A percentile compares a stretch with the other conserved stretches of the same genome.
phyloP scores from a whole-genome alignment of 2,329 filamentous ascomycete genomes.

The Rhynchosporium secalis region DNA sequence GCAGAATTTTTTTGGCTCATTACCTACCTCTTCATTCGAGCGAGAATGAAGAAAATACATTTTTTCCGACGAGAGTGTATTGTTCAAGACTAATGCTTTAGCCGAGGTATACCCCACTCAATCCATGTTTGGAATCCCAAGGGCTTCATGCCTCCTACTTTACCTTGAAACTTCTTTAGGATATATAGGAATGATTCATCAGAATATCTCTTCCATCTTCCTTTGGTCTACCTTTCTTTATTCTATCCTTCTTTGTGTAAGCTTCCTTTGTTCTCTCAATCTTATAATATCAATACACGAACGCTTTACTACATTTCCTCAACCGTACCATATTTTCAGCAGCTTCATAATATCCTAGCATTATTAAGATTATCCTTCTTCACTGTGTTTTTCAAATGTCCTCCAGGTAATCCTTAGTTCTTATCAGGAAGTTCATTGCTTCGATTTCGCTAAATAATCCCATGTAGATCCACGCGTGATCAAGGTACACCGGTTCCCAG shows the following conservation, averaged over 20 bases:
- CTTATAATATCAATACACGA: no score
- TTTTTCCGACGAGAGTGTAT: neutral
- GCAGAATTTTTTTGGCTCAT: neutral
- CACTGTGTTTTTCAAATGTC: neutral
- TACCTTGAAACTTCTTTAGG: no score
- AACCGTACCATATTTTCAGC: no score
- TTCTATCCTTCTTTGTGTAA: no score
- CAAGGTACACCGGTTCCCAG: neutral
- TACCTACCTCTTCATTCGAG: no score
- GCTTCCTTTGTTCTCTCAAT: no score
- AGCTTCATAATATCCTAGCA: no score
- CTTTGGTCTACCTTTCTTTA: no score
- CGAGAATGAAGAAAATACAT: no score
- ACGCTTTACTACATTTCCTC: no score
- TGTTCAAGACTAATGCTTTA: neutral
- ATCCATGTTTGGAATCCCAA: neutral
- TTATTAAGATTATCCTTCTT: neutral
- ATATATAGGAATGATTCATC: no score
- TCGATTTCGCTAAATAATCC: neutral
- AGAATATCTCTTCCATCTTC: no score
- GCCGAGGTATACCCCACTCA: neutral
- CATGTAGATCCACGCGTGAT: neutral
- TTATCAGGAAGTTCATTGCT: neutral
- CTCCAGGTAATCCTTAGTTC: neutral
- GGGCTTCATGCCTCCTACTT: neutral